Conservation (phyloP, 306 rosid genomes). For the Herpetospermum pedunculosum region DNA sequence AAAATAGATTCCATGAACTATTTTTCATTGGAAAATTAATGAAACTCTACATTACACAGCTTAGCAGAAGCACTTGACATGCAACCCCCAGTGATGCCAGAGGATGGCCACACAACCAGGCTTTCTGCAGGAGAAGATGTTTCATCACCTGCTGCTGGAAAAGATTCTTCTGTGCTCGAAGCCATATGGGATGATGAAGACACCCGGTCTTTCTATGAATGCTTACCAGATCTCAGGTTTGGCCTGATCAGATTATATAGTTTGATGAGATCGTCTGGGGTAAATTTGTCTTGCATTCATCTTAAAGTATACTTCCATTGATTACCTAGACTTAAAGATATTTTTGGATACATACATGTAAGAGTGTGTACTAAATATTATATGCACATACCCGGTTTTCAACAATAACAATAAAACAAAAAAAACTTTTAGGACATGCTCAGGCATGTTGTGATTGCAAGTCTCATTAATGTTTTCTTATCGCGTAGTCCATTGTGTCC, state of each 20-base stretch:
- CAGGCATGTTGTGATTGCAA: background rate
- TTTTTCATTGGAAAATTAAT: conserved; percentile 4
- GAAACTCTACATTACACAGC: conserved; percentile 31
- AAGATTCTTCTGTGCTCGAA: conserved; percentile 74
- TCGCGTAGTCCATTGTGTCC: conserved; percentile 5
- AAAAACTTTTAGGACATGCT: background rate
- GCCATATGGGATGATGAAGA: conserved; percentile 99
- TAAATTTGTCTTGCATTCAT: background rate
- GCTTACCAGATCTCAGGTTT: conserved; percentile 98
- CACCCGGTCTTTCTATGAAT: conserved; percentile 83
- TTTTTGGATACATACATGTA: background rate
- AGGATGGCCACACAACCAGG: conserved; percentile 96
- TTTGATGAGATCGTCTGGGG: background rate
- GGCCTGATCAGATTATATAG: conserved; percentile 17
- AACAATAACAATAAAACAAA: background rate
- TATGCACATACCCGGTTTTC: background rate
- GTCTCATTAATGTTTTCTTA: background rate
- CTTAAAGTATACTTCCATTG: background rate
- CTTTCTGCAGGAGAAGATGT: conserved; percentile 85
- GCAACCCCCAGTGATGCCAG: conserved; percentile 99
- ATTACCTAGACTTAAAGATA: background rate
- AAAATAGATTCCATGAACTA: background rate
- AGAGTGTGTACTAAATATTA: background rate
- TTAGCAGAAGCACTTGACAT: conserved; percentile 96
- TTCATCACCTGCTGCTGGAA: conserved; percentile 65